Conservation (phyloP, 2,329 filamentous ascomycete genomes). For the Hymenoscyphus infarciens region DNA sequence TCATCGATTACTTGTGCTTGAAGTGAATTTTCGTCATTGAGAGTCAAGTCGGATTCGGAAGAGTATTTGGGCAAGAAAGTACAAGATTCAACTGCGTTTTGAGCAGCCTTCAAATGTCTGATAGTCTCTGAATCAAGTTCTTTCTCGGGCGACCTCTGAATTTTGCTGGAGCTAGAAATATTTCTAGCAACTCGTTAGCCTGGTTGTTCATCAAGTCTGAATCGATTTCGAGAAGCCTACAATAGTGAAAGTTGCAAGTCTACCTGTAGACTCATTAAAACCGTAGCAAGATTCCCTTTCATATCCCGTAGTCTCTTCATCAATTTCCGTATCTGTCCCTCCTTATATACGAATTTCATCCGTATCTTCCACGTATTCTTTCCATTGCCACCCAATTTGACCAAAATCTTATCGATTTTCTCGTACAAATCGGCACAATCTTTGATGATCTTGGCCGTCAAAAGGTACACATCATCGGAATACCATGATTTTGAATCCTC, state of each 20-base stretch:
- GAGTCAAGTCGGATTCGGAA: neutral
- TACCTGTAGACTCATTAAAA: slow-evolving; percentile 27
- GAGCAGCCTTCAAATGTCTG: slow-evolving; percentile 16
- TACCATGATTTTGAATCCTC: slow-evolving; percentile 21
- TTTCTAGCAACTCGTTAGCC: slow-evolving; percentile 12
- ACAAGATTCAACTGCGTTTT: slow-evolving; percentile 11
- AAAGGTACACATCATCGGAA: slow-evolving; percentile 27
- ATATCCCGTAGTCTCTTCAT: slow-evolving; percentile 23
- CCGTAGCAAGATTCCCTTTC: slow-evolving; percentile 26
- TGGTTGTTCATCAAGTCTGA: neutral
- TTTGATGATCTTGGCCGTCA: slow-evolving; percentile 28
- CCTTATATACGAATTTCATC: slow-evolving; percentile 27
- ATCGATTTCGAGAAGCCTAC: slow-evolving; percentile 14
- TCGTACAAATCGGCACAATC: slow-evolving; percentile 24
- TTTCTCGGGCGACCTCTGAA: slow-evolving; percentile 13
- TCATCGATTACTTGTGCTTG: neutral
- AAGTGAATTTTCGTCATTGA: neutral
- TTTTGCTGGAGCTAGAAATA: slow-evolving; percentile 20
- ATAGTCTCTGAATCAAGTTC: slow-evolving; percentile 20
- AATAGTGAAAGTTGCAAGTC: slow-evolving; percentile 27
- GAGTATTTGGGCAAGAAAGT: neutral
- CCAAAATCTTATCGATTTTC: slow-evolving; percentile 26
- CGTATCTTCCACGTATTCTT: slow-evolving; percentile 20
- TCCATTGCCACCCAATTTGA: slow-evolving; percentile 22
- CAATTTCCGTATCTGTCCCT: slow-evolving; percentile 23